Conservation (phyloP, 2,329 filamentous ascomycete genomes). For the Paracoccidioides lutzii region DNA sequence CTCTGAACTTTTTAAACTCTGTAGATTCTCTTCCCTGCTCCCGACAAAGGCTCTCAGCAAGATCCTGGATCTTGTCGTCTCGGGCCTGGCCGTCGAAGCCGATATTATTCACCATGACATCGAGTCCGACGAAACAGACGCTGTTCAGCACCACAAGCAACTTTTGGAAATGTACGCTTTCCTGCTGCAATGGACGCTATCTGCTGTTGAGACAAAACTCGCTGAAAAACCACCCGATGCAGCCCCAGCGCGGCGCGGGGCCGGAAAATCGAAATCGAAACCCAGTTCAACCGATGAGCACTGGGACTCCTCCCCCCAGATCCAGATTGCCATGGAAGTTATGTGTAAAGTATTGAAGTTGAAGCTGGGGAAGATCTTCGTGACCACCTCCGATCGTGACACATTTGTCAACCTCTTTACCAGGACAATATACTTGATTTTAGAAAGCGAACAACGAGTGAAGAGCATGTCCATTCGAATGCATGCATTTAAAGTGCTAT, state of each 20-base stretch:
- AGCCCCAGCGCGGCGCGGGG: slow-evolving; percentile 58
- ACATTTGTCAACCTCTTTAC: slow-evolving; percentile 90
- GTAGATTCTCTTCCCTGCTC: slow-evolving; percentile 69
- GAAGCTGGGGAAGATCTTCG: slow-evolving; percentile 82
- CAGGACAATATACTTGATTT: slow-evolving; percentile 78
- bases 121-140: slow-evolving; percentile 83
- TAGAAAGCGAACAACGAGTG: slow-evolving; percentile 86
- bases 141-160: slow-evolving; percentile 74
- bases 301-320: slow-evolving; percentile 82
- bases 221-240: slow-evolving; percentile 72
- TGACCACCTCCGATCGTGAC: slow-evolving; percentile 92
- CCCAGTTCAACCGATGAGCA: slow-evolving; percentile 54
- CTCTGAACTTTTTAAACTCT: slow-evolving; percentile 51
- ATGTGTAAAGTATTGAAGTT: slow-evolving; percentile 95
- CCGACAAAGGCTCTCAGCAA: slow-evolving; percentile 78
- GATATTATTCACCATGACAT: slow-evolving; percentile 76
- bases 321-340: slow-evolving; percentile 76
- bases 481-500: slow-evolving; percentile 94
- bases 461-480: slow-evolving; percentile 84
- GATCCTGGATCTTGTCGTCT: slow-evolving; percentile 80
- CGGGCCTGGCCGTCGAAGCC: slow-evolving; percentile 70
- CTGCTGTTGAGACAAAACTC: slow-evolving; percentile 85
- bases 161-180: slow-evolving; percentile 91
- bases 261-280: slow-evolving; percentile 63
- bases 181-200: slow-evolving; percentile 85